Evolutionary conservation across 768 basidiomycete species (phyloP), one percentile per base, ranked within the genome.

Genomic region (Lentinula aciculospora): DNA sequence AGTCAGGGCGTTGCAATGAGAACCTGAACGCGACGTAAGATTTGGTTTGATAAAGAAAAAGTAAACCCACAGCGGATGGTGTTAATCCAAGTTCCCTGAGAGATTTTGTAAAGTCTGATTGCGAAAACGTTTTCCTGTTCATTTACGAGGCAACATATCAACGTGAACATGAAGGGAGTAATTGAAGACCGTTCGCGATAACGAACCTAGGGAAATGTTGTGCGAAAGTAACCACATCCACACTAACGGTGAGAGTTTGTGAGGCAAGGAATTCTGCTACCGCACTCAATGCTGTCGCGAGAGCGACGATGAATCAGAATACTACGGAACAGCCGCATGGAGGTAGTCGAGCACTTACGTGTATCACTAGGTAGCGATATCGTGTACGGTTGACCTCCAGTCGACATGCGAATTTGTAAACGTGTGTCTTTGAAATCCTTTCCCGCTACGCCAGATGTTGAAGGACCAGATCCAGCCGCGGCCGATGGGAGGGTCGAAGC

Each of bases 201-300:
- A 15, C 23, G 66, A 78, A 86, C 94, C 93, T 84, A 12, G 94
- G 94, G 76, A 95, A 96, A 36, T 89, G 84, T 62, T 86, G 85
- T 0, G 89, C 77, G 60, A 97, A 80, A 1, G 80, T 79, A 34
- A 96, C 85, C 0, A 86, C 88, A 31, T 93, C 91, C 13, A 88
- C 89, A 63, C 86, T 83, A 21, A 92, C 81, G 1, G 70, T 64
- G 31, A 89, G 67, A 25, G 76, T 78, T 70, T 96, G 93, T 0
- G 81, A 83, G 3, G 92, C 94, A 31, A 96, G 69, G 67, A 78
- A 95, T 71, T 96, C 93, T 21, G 94, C 93, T 1, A 96, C 93
- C 63, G 89, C 89, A 0, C 81, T 79, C 47, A 97, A 76, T 2
- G 89, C 94, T 95, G 64, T 47, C 15, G 29, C 13, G 10, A 15